Evolutionary conservation across 202 grass and related monocot genomes (phyloP).

Genomic region (Tripidium arundinaceum): DNA sequence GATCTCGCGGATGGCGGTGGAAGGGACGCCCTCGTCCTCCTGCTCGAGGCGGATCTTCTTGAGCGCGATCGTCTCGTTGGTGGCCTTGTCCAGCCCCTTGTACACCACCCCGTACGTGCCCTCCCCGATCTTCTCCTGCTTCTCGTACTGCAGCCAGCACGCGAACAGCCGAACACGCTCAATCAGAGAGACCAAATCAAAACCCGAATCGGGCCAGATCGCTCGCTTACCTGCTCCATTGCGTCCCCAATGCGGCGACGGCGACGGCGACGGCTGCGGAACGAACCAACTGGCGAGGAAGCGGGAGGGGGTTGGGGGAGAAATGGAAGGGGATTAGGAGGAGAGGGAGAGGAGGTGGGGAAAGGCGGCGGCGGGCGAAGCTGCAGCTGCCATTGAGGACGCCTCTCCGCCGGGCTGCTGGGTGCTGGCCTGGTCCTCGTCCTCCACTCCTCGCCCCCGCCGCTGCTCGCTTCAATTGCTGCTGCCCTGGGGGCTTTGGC

Average conservation of each 20-base stretch:
- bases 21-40: constrained; percentile 92
- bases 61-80: constrained; percentile 90
- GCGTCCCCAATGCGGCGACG: constrained; percentile 23
- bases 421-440: background rate
- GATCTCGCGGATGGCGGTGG: constrained; percentile 95
- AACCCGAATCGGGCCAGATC: constrained; percentile 13
- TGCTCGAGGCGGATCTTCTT: constrained; percentile 99
- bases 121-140: constrained; percentile 94
- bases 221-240: constrained; percentile 59
- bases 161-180: background rate
- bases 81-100: constrained; percentile 68
- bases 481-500: constrained; percentile 8
- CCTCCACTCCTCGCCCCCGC: constrained; percentile 9
- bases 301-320: background rate
- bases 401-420: constrained; percentile 6
- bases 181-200: background rate
- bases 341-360: constrained; percentile 20
- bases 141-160: constrained; percentile 71
- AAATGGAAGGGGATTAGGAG: constrained; percentile 23
- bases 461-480: background rate
- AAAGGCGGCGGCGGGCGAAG: constrained; percentile 24
- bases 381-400: constrained; percentile 42
- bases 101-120: constrained; percentile 98
- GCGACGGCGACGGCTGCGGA: background rate
- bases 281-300: background rate